Conservation (phyloP, 2,329 filamentous ascomycete genomes). For the Dactylonectria macrodidyma region DNA sequence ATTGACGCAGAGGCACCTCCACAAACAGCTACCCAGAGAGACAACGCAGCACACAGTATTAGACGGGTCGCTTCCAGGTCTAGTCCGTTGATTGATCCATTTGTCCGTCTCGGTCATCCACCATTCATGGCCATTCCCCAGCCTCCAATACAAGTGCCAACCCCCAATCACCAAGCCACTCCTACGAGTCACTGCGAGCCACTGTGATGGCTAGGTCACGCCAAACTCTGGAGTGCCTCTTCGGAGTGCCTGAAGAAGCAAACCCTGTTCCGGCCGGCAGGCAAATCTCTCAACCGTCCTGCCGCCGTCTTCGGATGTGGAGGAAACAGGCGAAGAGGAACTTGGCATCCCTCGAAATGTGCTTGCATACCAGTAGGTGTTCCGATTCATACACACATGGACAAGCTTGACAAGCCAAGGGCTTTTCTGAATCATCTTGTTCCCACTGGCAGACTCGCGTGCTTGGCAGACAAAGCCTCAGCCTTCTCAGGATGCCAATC, state of each 20-base stretch:
- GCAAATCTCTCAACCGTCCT: slow-evolving; percentile 3
- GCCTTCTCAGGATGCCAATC: neutral
- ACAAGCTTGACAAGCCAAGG: neutral
- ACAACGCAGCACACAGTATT: slow-evolving; percentile 1
- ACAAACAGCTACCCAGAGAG: neutral
- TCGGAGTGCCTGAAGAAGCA: slow-evolving; percentile 1
- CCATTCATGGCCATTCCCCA: neutral
- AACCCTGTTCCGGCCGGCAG: slow-evolving; percentile 1
- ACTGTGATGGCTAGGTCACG: neutral
- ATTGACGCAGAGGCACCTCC: neutral
- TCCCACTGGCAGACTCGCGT: neutral
- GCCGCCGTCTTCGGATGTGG: slow-evolving; percentile 15
- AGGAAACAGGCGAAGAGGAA: slow-evolving; percentile 15
- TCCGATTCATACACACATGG: slow-evolving; percentile 1
- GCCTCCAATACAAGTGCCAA: neutral
- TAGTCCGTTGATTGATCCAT: neutral
- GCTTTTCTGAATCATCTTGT: slow-evolving; percentile 10
- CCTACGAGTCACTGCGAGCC: neutral
- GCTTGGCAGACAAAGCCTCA: neutral
- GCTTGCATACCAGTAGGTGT: slow-evolving; percentile 21
- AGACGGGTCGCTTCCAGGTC: neutral
- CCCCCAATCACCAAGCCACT: neutral
- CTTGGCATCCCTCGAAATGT: slow-evolving; percentile 4
- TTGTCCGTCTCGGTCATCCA: neutral
- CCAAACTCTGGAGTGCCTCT: no score